Evolutionary conservation across 768 basidiomycete species (phyloP).

Genomic region (Auriscalpium microsporum): DNA sequence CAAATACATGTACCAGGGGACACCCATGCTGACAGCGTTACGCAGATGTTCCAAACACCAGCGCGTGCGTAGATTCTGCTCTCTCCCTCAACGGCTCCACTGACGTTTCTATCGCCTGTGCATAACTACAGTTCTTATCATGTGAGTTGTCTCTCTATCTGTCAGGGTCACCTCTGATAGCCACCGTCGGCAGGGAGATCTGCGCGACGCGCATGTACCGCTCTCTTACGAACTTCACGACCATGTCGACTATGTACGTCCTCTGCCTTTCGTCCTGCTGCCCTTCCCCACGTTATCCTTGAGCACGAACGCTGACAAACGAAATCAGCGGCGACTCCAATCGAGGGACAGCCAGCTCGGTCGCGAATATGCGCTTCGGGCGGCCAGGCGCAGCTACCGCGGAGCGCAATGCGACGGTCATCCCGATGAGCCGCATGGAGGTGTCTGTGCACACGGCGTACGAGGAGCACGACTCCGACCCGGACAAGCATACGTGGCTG

Average conservation of each 20-base stretch:
- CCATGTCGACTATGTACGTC: neutral
- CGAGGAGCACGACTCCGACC: neutral
- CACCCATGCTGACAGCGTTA: neutral
- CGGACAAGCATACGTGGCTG: too few species aligned
- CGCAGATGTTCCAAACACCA: slow-evolving; percentile 2
- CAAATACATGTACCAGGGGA: neutral
- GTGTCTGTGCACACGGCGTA: neutral
- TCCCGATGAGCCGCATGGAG: neutral
- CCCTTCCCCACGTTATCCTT: neutral
- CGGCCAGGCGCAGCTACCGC: too few species aligned
- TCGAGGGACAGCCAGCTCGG: neutral
- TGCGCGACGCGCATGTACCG: slow-evolving; percentile 6
- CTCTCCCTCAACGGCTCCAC: too few species aligned
- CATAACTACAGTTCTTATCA: neutral
- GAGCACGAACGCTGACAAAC: neutral
- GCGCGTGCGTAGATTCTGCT: neutral
- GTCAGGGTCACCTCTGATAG: neutral
- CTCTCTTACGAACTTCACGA: neutral
- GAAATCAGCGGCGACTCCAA: neutral
- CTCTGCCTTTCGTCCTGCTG: neutral
- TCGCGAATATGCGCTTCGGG: too few species aligned
- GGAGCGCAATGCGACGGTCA: neutral
- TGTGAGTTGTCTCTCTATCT: neutral
- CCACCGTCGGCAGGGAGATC: neutral
- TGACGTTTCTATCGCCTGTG: too few species aligned